Evolutionary conservation across 2,329 filamentous ascomycete species (phyloP).

Genomic region (Byssothecium circinans): DNA sequence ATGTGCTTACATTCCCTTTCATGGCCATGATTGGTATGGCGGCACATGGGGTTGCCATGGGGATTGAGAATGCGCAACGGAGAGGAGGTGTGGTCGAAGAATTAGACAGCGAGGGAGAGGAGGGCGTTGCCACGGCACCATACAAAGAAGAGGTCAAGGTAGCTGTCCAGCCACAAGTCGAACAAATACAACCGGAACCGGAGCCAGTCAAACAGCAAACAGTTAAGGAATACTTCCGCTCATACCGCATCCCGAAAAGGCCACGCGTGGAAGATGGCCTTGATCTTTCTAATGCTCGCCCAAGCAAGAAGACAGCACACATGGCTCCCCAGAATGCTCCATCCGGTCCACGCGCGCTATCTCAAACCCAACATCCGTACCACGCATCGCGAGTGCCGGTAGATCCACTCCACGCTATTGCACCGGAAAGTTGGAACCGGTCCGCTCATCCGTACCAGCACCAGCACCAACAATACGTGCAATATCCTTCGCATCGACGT

Average conservation of each 20-base stretch:
- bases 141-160: background rate
- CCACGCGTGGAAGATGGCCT: background rate
- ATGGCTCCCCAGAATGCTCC: background rate
- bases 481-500: too few relatives aligned
- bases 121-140: background rate
- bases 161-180: background rate
- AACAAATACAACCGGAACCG: background rate
- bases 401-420: too few relatives aligned
- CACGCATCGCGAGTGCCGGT: too few relatives aligned
- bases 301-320: background rate
- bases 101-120: background rate
- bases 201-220: background rate
- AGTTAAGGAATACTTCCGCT: background rate
- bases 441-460: too few relatives aligned
- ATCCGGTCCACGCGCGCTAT: background rate
- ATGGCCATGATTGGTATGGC: constrained; percentile 17
- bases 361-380: too few relatives aligned
- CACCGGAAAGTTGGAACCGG: too few relatives aligned
- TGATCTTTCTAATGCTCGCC: background rate
- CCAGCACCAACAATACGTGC: too few relatives aligned
- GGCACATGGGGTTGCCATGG: constrained; percentile 18
- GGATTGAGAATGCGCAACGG: constrained; percentile 20
- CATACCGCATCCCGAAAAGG: constrained; percentile 1
- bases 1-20: constrained; percentile 26
- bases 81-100: background rate